Base-by-base conservation (phyloP, 129 eudicot genomes). In the Centrapalus pauciflorus region DNA sequence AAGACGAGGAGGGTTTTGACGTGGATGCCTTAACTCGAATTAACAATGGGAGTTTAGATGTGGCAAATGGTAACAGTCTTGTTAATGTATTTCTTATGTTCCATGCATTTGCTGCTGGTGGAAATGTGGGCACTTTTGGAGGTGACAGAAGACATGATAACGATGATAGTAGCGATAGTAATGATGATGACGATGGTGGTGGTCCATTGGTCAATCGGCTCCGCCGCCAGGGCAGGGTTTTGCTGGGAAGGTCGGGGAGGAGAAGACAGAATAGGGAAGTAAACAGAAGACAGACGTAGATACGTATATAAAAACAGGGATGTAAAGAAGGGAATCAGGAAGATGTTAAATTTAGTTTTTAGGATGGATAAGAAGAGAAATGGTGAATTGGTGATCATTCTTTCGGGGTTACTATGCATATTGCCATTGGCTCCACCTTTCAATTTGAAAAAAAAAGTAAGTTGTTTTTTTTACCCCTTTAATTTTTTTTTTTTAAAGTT, bases 221-320 rank as follows among this genome's bases (percentile, higher is more conserved):
- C 5, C 84, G 83, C 25, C 81, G 79, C 61, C 81, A 82, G 69
- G 87, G 87, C 27, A 67, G 84, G 74, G 90, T 85, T 52, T 34
- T 83, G 46, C 64, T 85, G 48, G 90, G 96, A 23, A 77, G 81
- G 61, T 76, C 90, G 6, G 82, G 81, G 28, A 82, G 92, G 84
- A 82, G 91, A 63, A 54, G 83, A 28, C 74, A 79, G 37, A 67
- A 55, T 34, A 78, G 85, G 26, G 82, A 72, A 54, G 65, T 29
- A 25, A 66, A 61, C 48, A 61, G 73, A 37, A 67, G 67, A 25
- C 61, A 72, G 56, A 70, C 77, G 59, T 76, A 87, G 83, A 57
- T 76, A 45, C 41, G 19, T 33, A 35, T 40, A 57, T 61, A 76
- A 51, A 61, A n/a, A 58, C 43, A 17, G 67, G 79, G 48, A 48